Evolutionary conservation across 768 basidiomycete species (phyloP).

Genomic region (Coprinopsis sp.): DNA sequence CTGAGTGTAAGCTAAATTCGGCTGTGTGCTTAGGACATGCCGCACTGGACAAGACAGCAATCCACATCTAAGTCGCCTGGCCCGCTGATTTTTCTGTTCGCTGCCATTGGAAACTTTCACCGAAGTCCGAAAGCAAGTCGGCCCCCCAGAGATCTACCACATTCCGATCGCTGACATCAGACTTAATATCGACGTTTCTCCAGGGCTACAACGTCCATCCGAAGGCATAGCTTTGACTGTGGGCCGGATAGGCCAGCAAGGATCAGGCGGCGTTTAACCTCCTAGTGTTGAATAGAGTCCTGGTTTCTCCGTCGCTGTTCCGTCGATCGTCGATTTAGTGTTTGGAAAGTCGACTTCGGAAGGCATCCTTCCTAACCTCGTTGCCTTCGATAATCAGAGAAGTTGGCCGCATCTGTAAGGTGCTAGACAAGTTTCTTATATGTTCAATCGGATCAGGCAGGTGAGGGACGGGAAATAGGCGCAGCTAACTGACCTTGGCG

Average conservation of each 20-base stretch:
- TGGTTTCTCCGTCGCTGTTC: conserved; percentile 3
- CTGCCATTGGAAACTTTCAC: background rate
- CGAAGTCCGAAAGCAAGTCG: background rate
- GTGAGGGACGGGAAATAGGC: too few relatives aligned
- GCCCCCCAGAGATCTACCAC: background rate
- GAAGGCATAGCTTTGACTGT: background rate
- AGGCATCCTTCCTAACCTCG: background rate
- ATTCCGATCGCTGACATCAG: background rate
- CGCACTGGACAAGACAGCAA: too few relatives aligned
- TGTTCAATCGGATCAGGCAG: too few relatives aligned
- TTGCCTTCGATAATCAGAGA: background rate
- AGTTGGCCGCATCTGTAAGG: too few relatives aligned
- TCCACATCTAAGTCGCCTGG: too few relatives aligned
- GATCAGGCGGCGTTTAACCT: background rate
- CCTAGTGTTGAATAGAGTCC: background rate
- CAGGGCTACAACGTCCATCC: background rate
- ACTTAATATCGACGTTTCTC: background rate
- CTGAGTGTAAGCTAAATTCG: too few relatives aligned
- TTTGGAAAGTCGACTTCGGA: background rate
- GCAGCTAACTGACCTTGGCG: too few relatives aligned
- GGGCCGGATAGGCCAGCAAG: background rate
- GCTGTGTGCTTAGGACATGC: too few relatives aligned
- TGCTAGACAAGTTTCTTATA: too few relatives aligned
- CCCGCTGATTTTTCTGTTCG: too few relatives aligned
- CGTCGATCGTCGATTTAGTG: conserved; percentile 1